Conservation (phyloP, 208 protist genomes). For the Crithidia acanthocephali region DNA sequence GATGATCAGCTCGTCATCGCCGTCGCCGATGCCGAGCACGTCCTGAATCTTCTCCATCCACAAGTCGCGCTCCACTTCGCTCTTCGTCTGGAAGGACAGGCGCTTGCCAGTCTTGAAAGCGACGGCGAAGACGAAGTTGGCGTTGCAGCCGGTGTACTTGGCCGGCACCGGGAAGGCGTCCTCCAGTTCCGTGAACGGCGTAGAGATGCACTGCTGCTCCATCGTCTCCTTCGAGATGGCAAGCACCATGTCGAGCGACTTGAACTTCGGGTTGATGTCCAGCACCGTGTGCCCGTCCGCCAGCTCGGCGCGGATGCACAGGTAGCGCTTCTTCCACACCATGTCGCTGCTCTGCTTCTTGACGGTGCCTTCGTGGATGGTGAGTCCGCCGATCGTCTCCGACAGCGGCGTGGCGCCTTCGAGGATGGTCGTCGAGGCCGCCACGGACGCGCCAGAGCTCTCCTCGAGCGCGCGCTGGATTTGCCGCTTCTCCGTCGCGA, state of each 20-base stretch:
- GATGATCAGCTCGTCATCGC: conserved; percentile 40
- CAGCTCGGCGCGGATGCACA: conserved; percentile 75
- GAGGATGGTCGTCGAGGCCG: conserved; percentile 61
- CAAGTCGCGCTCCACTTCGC: conserved; percentile 58
- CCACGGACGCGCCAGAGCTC: conserved; percentile 46
- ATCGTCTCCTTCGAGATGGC: conserved; percentile 80
- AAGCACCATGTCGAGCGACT: conserved; percentile 67
- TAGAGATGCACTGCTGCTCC: conserved; percentile 81
- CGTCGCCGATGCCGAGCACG: conserved; percentile 75
- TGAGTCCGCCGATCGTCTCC: conserved; percentile 56
- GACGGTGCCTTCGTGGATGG: conserved; percentile 63
- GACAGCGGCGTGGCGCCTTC: conserved; percentile 68
- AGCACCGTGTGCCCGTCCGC: conserved; percentile 56
- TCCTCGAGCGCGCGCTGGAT: conserved; percentile 60
- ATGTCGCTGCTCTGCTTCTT: conserved; percentile 82
- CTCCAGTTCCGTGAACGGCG: conserved; percentile 73
- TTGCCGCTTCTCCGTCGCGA: conserved; percentile 49
- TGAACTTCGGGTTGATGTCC: conserved; percentile 66
- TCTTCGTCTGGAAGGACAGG: conserved; percentile 72
- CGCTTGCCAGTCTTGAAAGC: conserved; percentile 81
- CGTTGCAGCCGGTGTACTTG: conserved; percentile 79
- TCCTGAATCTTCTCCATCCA: conserved; percentile 90
- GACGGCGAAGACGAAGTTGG: conserved; percentile 74
- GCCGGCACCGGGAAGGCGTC: conserved; percentile 79
- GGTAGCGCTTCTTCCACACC: conserved; percentile 76